These are phyloP conservation scores for Acacia crassicarpa DNA, from an alignment of 306 rosid genomes.

Conservation along the genomic window DNA sequence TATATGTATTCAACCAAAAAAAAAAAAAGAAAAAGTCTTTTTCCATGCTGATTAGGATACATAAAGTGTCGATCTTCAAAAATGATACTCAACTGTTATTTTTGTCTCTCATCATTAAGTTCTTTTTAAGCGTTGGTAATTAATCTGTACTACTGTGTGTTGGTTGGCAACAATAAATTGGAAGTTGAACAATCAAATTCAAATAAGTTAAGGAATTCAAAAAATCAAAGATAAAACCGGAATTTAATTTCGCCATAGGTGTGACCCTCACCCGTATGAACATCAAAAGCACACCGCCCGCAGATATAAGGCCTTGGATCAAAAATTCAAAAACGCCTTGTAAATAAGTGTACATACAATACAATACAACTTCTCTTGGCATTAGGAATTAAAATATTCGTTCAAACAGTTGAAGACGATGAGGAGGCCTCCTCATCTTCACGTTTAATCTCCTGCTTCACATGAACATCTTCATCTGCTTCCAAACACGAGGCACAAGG, in stretches of 20 bases:
- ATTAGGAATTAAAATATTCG: not conserved
- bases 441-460: slow-evolving; percentile 31
- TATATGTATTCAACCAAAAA: not conserved
- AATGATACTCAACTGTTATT: not conserved
- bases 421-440: slow-evolving; percentile 33
- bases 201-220: not conserved
- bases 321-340: not conserved
- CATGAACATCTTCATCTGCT: slow-evolving; percentile 28
- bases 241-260: not conserved
- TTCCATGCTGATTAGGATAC: not conserved
- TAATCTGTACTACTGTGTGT: not conserved
- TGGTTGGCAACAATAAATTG: not conserved
- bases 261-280: not conserved
- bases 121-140: not conserved
- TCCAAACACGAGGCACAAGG: slow-evolving; percentile 42
- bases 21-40: not conserved
- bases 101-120: not conserved
- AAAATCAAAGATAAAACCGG: not conserved
- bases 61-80: not conserved
- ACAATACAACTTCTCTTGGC: not conserved
- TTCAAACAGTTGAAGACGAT: slow-evolving; percentile 30
- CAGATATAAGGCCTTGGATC: not conserved
- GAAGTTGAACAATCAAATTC: not conserved
- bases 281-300: not conserved
- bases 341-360: slow-evolving; percentile 24